Evolutionary conservation across 768 basidiomycete species (phyloP), one percentile per base, ranked within the genome.

Genomic region (Pleurotus tuoliensis): DNA sequence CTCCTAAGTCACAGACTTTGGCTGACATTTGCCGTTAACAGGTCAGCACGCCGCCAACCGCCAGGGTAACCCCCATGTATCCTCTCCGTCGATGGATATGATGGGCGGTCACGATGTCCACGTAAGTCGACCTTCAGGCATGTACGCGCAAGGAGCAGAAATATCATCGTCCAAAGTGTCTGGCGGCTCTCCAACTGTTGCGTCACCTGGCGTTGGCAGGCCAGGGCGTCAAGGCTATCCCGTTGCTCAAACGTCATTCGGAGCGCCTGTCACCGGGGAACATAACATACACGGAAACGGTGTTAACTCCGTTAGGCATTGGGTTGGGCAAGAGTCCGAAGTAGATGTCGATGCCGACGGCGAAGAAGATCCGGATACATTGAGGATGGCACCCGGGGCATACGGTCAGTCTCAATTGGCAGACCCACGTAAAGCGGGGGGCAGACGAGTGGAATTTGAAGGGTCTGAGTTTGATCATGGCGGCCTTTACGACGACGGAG

Each of bases 311-410:
- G 30, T n/a, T 25, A 15, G 20, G 15, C 30, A 25, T 7, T 34
- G 48, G 63, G 52, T 2, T 61, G 48, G 37, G 11, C 11, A 50
- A 30, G 48, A 15, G 11, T 27, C 37, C 18, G 46, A 58, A n/a
- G 30, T 25, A 6, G 72, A 74, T n/a, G 69, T 65, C 43, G 71
- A 75, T 27, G 72, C 70, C 3, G 73, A 73, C 30, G 72, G 56
- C 45, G 66, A 64, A 52, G 50, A 44, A 25, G 61, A 68, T 57
- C 45, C 45, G n/a, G 68, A 63, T 38, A 47, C 38, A 15, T 34
- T 34, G 30, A 34, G 8, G 8, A 34, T 34, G 8, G 30, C 30
- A 34, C 30, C 30, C 30, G 30, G 30, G 11, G 11, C 30, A 34
- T 34, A 34, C 30, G 30, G 30, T 34, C 30, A 34, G 9, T 9